A percentile compares a stretch with the other conserved stretches of the same genome.
Evolutionary conservation across 345 rosid genomes (phyloP).

Genomic region (Euphorbia peplus): DNA sequence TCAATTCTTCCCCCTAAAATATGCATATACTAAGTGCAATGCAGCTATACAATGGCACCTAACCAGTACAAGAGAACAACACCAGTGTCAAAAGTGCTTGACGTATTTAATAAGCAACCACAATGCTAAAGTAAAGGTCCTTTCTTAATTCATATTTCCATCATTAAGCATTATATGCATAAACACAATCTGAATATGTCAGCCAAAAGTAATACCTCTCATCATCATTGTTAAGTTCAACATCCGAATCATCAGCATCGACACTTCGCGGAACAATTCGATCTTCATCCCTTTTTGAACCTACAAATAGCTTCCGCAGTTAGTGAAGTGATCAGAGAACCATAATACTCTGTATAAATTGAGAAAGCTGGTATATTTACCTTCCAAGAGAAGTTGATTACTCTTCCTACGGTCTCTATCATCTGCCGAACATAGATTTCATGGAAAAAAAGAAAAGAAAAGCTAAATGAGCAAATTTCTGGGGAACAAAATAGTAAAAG

Average conservation of each 20-base stretch:
- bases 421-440: constrained; percentile 39
- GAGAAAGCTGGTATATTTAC: constrained; percentile 25
- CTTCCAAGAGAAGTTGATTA: constrained; percentile 75
- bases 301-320: constrained; percentile 32
- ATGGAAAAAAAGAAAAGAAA: not conserved
- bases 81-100: not conserved
- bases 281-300: constrained; percentile 81
- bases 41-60: not conserved
- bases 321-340: constrained; percentile 20
- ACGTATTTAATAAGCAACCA: not conserved
- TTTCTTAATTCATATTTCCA: not conserved
- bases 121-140: not conserved
- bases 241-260: constrained; percentile 98
- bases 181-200: not conserved
- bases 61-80: not conserved
- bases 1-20: not conserved
- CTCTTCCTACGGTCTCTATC: constrained; percentile 86
- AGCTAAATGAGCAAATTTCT: not conserved
- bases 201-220: constrained; percentile 47
- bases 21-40: not conserved
- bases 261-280: constrained; percentile 73
- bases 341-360: not conserved
- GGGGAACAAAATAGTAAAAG: constrained; percentile 2
- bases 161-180: not conserved
- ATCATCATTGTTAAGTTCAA: constrained; percentile 60